Conservation (phyloP, 306 rosid genomes). For the Rosa persica region DNA sequence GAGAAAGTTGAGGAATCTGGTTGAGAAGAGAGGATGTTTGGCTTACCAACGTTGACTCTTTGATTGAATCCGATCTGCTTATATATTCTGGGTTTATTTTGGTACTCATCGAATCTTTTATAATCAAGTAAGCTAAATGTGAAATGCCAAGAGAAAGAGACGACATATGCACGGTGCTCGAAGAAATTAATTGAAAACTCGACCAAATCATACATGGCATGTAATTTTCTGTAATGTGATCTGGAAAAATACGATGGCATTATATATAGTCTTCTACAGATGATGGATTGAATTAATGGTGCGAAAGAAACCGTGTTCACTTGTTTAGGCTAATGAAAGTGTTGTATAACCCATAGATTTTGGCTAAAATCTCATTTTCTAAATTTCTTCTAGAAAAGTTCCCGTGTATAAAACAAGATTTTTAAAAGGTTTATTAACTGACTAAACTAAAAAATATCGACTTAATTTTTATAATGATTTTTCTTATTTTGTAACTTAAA, state of each 20-base stretch:
- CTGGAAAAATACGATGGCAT: background rate
- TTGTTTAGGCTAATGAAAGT: too few species aligned
- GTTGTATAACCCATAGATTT: too few species aligned
- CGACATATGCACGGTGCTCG: background rate
- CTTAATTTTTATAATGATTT: too few species aligned
- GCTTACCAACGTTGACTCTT: slow-evolving; percentile 40
- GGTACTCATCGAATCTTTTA: background rate
- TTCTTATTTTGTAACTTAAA: too few species aligned
- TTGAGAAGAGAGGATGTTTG: slow-evolving; percentile 30
- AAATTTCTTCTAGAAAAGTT: too few species aligned
- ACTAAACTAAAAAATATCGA: too few species aligned
- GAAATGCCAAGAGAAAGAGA: background rate
- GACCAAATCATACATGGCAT: background rate
- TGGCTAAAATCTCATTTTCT: too few species aligned
- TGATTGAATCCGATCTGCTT: background rate
- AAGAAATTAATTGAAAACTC: background rate
- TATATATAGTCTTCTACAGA: background rate
- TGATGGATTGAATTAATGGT: background rate
- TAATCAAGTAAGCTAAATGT: background rate
- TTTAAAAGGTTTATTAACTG: too few species aligned
- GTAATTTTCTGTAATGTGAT: background rate
- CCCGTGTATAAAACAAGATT: too few species aligned
- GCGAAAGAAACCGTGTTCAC: background rate
- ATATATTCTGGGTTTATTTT: background rate
- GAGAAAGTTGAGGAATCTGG: slow-evolving; percentile 13